Base-by-base conservation (phyloP, 2,329 filamentous ascomycete species). In the Monilinia laxa region DNA sequence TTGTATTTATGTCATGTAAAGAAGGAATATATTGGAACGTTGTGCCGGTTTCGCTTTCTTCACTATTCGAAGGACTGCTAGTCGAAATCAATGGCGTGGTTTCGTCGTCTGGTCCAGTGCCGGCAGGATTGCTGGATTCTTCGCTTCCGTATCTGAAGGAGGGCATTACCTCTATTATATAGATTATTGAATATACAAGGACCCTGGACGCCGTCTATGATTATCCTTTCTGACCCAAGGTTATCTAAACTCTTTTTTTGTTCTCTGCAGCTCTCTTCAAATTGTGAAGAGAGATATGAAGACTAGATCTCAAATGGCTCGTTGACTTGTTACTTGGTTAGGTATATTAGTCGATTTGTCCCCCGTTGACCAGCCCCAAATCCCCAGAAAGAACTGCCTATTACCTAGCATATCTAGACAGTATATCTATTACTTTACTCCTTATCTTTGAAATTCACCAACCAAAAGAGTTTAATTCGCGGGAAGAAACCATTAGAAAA, bases 91-190 rank as follows among this genome's bases (percentile, higher is more conserved):
- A 62, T n/a, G 58, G 58, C 14, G 58, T 62, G 45, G 14, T 25
- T 62, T 62, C 58, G 58, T 62, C 31, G 20, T 38, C 45, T 51
- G 16, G 31, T 51, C 28, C 31, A 62, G 45, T 25, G 51, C 58
- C 14, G 58, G 45, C 35, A 51, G 45, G 7, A 31, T 38, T 38
- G 14, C 45, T 51, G 20, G 14, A 7, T 14, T 28, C 45, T 38
- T 25, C 45, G 6, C 31, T n/a, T 52, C n/a, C 58, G 25, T 51
- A 52, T 9, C 25, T 51, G 58, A 51, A 62, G 58, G 28, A 28
- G 58, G 58, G n/a, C 58, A 62, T 62, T 51, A 23, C 31, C 31
- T 62, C 45, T 51, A 38, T 51, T 62, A 40, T 62, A 52, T 62
- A 62, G 45, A 62, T 51, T 51, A 4, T 51, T 62, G 45, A n/a